Evolutionary conservation across 1,139 yeast species (phyloP), one percentile per base, ranked within the genome.

Genomic region (Saccharomyces hybrid): DNA sequence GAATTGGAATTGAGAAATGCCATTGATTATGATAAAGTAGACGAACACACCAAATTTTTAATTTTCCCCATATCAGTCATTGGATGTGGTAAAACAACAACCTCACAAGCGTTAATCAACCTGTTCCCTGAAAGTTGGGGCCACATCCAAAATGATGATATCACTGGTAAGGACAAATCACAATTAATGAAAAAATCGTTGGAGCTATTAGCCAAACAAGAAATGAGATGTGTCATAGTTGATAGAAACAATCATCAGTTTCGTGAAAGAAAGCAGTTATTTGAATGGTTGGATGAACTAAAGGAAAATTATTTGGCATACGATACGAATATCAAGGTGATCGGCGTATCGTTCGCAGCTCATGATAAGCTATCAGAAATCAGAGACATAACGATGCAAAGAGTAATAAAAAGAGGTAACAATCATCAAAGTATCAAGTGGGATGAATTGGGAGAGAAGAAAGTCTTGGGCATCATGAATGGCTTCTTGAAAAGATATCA

Each of bases 21-120:
- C 0, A 53, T 67, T 3, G 67, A 69, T 31, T 58, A 58, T 51
- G 57, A 70, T 46, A 65, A 54, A 34, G 66, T 73, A 1, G 73
- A 73, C 55, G 68, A 67, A 44, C 54, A 62, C 1, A 70, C 73
- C 9, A 83, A 82, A 63, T 88, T 81, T 64, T 78, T 88, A 0
- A 64, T 95, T 0, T 79, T 90, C 1, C 95, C 98, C 0, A 82
- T 91, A 13, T 90, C 98, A 0, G 89, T 97, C 0, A 80, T 93
- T 52, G 99, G 98, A 0, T 89, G 97, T 69, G 99, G 99, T 7
- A 95, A 95, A 67, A 90, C 98, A 0, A 89, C 97, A 0, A 80
- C 88, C 0, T 81, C 89, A 3, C 70, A 79, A 49, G 84, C 93
- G 0, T 72, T 93, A 48, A 62, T 68, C 0, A 67, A 77, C 8